These are phyloP conservation scores for Puccinia novopanici DNA, from an alignment of 1,284 basidiomycete genomes.

Conservation along the genomic window DNA sequence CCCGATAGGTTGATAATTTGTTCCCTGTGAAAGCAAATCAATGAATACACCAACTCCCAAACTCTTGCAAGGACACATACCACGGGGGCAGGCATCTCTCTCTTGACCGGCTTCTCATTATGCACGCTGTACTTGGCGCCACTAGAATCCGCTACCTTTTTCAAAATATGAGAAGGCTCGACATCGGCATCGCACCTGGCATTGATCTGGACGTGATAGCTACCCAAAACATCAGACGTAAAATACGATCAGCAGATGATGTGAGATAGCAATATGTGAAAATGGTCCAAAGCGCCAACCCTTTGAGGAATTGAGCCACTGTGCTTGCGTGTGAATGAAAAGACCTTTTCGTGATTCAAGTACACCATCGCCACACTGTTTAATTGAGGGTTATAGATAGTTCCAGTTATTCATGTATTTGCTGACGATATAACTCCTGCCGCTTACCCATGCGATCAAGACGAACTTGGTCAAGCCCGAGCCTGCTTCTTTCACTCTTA, in stretches of 20 bases:
- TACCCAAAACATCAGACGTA: slow-evolving; percentile 11
- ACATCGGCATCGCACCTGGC: slow-evolving; percentile 90
- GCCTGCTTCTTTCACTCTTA: slow-evolving; percentile 83
- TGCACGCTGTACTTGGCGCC: slow-evolving; percentile 87
- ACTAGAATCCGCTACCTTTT: slow-evolving; percentile 81
- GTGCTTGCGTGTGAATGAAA: slow-evolving; percentile 78
- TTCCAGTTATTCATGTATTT: not conserved
- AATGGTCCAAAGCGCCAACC: slow-evolving; percentile 57
- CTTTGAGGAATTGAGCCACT: slow-evolving; percentile 78
- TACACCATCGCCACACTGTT: slow-evolving; percentile 86
- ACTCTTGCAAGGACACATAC: slow-evolving; percentile 69
- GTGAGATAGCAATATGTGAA: not conserved
- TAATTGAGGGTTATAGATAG: not conserved
- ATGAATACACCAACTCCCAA: slow-evolving; percentile 62
- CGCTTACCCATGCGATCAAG: slow-evolving; percentile 64
- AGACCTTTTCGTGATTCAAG: slow-evolving; percentile 88
- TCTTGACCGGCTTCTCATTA: slow-evolving; percentile 56
- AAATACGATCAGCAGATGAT: not conserved
- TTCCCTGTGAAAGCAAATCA: slow-evolving; percentile 53
- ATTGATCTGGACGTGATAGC: slow-evolving; percentile 82
- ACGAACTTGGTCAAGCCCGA: slow-evolving; percentile 88
- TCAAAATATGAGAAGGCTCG: slow-evolving; percentile 75
- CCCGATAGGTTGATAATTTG: slow-evolving; percentile 58
- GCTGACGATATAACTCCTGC: not conserved
- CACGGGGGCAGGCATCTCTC: slow-evolving; percentile 55